These are phyloP conservation scores for Henningerozyma blattae DNA, from an alignment of 805 yeast genomes.

Conservation along the genomic window DNA sequence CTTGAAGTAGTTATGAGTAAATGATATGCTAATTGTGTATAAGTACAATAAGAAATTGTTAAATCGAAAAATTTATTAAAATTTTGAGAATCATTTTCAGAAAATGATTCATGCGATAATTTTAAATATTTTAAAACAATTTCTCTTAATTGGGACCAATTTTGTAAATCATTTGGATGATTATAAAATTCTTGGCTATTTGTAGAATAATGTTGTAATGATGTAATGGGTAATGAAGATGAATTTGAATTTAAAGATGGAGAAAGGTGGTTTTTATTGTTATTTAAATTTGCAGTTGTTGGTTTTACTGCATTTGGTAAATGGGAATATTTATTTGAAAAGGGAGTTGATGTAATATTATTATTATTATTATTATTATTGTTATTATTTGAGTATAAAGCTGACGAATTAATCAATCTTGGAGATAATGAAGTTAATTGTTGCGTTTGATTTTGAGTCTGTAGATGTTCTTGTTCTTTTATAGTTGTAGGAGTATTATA, in stretches of 20 bases:
- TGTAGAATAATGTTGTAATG: slow-evolving; percentile 6
- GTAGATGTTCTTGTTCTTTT: slow-evolving; percentile 5
- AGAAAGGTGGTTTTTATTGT: not conserved
- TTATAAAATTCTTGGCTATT: slow-evolving; percentile 39
- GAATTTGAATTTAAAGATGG: not conserved
- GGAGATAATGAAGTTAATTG: too few species aligned
- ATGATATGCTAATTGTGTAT: not conserved
- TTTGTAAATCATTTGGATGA: slow-evolving; percentile 44
- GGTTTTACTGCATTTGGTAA: not conserved
- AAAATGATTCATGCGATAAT: slow-evolving; percentile 28
- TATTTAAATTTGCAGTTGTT: not conserved
- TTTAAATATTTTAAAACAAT: slow-evolving; percentile 38
- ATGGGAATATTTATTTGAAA: not conserved
- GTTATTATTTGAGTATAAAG: not conserved
- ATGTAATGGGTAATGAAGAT: not conserved
- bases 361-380: not conserved
- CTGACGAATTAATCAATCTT: not conserved
- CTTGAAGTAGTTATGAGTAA: not conserved
- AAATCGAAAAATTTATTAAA: slow-evolving; percentile 43
- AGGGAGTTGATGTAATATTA: slow-evolving; percentile 1
- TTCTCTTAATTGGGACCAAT: slow-evolving; percentile 46
- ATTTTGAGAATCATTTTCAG: slow-evolving; percentile 36
- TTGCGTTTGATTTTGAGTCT: too few species aligned
- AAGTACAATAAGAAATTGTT: not conserved
- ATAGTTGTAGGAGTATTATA: slow-evolving; percentile 9